Percentiles rank a stretch among this genome's conserved stretches.
Evolutionary conservation across 2,329 filamentous ascomycete species (phyloP).

Genomic region (Ceratocystis destructans): DNA sequence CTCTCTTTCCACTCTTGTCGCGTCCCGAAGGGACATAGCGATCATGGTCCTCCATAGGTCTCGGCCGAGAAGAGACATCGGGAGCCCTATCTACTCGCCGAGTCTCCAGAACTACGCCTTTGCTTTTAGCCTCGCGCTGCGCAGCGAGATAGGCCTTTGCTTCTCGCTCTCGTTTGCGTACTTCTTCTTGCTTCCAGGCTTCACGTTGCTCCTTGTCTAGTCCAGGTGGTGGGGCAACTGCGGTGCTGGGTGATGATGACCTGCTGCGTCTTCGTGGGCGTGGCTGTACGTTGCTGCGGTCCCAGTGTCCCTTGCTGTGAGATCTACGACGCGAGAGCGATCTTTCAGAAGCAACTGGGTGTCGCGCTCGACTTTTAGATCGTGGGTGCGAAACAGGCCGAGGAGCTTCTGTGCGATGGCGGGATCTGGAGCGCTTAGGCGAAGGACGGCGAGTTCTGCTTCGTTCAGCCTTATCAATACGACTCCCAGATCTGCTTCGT

Average conservation of each 20-base stretch:
- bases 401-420: conserved; percentile 18
- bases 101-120: conserved; percentile 35
- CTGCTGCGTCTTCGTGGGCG: conserved; percentile 31
- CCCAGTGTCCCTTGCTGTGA: conserved; percentile 19
- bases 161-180: conserved; percentile 48
- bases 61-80: conserved; percentile 25
- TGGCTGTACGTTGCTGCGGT: conserved; percentile 24
- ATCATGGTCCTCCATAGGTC: conserved; percentile 27
- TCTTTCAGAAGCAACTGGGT: conserved; percentile 20
- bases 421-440: conserved; percentile 20
- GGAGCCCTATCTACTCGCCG: conserved; percentile 31
- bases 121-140: conserved; percentile 45
- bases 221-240: conserved; percentile 28
- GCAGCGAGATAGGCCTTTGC: conserved; percentile 51
- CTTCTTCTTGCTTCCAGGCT: conserved; percentile 47
- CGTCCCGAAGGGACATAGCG: conserved; percentile 36
- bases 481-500: conserved; percentile 25
- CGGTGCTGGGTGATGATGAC: conserved; percentile 31
- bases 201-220: conserved; percentile 38
- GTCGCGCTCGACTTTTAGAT: conserved; percentile 16
- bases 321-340: conserved; percentile 7
- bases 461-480: conserved; percentile 23
- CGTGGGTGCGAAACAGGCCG: conserved; percentile 6
- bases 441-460: conserved; percentile 26
- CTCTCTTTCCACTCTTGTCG: conserved; percentile 22